Evolutionary conservation across 2,329 filamentous ascomycete species (phyloP).

Genomic region (Epichloe brachyelytri): DNA sequence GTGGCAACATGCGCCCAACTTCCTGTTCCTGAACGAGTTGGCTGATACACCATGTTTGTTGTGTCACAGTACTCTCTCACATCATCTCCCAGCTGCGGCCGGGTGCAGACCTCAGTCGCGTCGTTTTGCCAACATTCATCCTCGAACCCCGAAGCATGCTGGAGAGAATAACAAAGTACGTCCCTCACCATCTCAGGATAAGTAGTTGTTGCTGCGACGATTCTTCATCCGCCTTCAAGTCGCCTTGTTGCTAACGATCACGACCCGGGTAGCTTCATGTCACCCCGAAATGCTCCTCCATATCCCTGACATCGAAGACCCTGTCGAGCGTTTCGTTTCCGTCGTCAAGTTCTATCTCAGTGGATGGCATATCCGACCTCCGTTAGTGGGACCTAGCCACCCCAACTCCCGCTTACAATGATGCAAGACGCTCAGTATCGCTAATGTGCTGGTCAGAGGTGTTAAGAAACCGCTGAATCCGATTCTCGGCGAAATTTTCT

Average conservation of each 20-base stretch:
- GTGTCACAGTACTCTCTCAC: constrained; percentile 66
- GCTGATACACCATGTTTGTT: not conserved
- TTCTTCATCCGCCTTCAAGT: not conserved
- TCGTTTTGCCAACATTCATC: constrained; percentile 94
- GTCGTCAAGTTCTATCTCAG: constrained; percentile 98
- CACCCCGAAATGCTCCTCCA: constrained; percentile 90
- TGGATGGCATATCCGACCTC: constrained; percentile 97
- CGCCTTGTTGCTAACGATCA: not conserved
- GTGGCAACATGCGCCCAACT: not conserved
- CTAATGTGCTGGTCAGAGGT: constrained; percentile 42
- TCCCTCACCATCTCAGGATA: constrained; percentile 7
- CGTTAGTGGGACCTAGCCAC: constrained; percentile 43
- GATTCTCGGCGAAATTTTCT: constrained; percentile 87
- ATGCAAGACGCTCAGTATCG: not conserved
- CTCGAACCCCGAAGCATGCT: constrained; percentile 96
- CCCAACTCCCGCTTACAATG: not conserved
- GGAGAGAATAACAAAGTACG: constrained; percentile 94
- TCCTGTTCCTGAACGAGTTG: not conserved
- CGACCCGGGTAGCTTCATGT: constrained; percentile 67
- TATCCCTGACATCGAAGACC: constrained; percentile 79
- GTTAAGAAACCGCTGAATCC: constrained; percentile 98
- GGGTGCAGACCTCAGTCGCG: constrained; percentile 85
- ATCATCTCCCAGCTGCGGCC: constrained; percentile 96
- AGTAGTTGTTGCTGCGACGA: not conserved
- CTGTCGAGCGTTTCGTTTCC: constrained; percentile 76